Conservation (phyloP, 2,329 filamentous ascomycete species). For the Sclerotinia nivalis region DNA sequence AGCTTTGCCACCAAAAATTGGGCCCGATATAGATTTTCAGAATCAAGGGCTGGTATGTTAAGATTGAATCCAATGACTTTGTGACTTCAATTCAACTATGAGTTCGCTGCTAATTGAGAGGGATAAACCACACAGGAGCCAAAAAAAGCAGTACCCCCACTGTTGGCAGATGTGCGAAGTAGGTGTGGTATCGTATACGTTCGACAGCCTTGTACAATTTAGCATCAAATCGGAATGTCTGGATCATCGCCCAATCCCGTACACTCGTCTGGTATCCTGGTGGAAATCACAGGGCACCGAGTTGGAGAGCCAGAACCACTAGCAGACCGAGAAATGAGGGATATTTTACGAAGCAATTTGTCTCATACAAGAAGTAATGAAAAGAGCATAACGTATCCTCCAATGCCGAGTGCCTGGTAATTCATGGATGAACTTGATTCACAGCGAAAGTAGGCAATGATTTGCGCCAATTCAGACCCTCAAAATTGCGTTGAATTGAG, state of each 20-base stretch:
- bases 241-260: no score
- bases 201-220: not conserved
- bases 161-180: no score
- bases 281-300: not conserved
- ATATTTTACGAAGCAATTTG: not conserved
- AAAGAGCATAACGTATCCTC: not conserved
- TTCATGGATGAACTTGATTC: not conserved
- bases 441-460: not conserved
- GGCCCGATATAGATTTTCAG: no score
- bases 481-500: not conserved
- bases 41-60: no score
- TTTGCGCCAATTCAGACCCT: no score
- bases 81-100: no score
- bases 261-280: not conserved
- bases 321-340: not conserved
- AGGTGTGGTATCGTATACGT: no score
- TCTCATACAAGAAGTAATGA: not conserved
- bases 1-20: no score
- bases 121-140: no score
- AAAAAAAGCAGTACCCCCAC: no score
- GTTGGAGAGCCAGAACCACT: not conserved
- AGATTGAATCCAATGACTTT: no score
- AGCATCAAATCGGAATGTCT: not conserved
- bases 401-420: not conserved
- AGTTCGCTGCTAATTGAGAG: no score